Conservation (phyloP, 805 yeast genomes). For the Myxozyma monticola region DNA sequence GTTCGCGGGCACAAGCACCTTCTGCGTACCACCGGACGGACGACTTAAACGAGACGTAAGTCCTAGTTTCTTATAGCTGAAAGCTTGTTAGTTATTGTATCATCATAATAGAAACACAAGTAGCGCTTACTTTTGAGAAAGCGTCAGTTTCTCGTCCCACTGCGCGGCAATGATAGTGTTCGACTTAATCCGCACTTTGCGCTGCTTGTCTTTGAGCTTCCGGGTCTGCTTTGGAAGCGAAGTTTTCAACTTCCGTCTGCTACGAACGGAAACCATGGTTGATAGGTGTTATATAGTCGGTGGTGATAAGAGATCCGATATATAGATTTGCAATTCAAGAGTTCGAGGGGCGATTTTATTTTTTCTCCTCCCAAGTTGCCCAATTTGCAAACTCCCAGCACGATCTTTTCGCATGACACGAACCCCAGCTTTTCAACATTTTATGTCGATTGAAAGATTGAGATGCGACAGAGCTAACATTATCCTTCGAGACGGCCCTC, state of each 20-base stretch:
- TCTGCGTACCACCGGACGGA: conserved; percentile 81
- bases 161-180: conserved; percentile 83
- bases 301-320: too few species aligned
- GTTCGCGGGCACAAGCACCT: conserved; percentile 44
- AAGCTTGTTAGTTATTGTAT: neutral
- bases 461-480: too few species aligned
- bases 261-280: conserved; percentile 26
- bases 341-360: too few species aligned
- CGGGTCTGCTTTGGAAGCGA: conserved; percentile 54
- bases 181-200: conserved; percentile 62
- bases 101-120: neutral
- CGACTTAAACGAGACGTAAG: conserved; percentile 63
- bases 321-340: too few species aligned
- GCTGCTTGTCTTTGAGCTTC: conserved; percentile 66
- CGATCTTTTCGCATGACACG: too few species aligned
- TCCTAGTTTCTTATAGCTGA: conserved; percentile 70
- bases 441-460: too few species aligned
- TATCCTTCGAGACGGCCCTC: too few species aligned
- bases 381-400: too few species aligned
- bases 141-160: conserved; percentile 84
- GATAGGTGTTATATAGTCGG: too few species aligned
- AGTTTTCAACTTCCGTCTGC: conserved; percentile 21
- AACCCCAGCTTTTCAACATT: too few species aligned
- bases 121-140: conserved; percentile 63
- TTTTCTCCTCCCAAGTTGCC: too few species aligned